Evolutionary conservation across 2,329 filamentous ascomycete genomes (phyloP).

Genomic region (Cladophialophora bantiana): DNA sequence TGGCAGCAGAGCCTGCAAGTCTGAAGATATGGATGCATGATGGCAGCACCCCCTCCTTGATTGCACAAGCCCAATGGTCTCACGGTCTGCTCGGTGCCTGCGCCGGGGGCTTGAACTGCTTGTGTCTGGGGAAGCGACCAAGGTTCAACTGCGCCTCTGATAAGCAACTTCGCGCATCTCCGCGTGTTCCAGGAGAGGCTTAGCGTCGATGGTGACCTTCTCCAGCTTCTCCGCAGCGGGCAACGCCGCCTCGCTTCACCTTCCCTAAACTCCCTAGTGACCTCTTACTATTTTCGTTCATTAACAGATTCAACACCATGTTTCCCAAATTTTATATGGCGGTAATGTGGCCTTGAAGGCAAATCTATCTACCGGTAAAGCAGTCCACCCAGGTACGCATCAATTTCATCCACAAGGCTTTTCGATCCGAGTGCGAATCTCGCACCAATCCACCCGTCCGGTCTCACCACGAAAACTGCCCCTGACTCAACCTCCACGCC

Average conservation of each 20-base stretch:
- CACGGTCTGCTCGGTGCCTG: background rate
- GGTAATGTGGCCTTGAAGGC: too few relatives aligned
- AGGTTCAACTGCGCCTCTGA: background rate
- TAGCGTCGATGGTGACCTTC: background rate
- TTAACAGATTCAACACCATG: too few relatives aligned
- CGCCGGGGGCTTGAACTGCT: background rate
- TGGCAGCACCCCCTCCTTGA: background rate
- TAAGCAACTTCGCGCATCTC: background rate
- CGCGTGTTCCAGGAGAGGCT: background rate
- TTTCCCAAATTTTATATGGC: too few relatives aligned
- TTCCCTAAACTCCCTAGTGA: too few relatives aligned
- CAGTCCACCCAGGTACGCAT: slow-evolving; percentile 32
- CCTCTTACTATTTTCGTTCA: too few relatives aligned
- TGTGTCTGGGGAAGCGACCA: background rate
- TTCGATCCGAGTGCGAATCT: slow-evolving; percentile 26
- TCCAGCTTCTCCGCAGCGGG: slow-evolving; percentile 6
- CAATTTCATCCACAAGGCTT: slow-evolving; percentile 25
- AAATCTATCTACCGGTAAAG: slow-evolving; percentile 22
- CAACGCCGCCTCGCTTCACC: background rate
- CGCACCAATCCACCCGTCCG: slow-evolving; percentile 39
- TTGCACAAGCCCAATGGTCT: background rate
- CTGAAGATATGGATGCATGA: slow-evolving; percentile 18
- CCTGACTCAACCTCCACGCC: slow-evolving; percentile 35
- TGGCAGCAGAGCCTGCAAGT: slow-evolving; percentile 11
- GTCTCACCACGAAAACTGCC: slow-evolving; percentile 35